A percentile compares a stretch with the other conserved stretches of the same genome.
Evolutionary conservation across 352 stramenopile genomes (phyloP).

Genomic region (Pythium rishiriense): DNA sequence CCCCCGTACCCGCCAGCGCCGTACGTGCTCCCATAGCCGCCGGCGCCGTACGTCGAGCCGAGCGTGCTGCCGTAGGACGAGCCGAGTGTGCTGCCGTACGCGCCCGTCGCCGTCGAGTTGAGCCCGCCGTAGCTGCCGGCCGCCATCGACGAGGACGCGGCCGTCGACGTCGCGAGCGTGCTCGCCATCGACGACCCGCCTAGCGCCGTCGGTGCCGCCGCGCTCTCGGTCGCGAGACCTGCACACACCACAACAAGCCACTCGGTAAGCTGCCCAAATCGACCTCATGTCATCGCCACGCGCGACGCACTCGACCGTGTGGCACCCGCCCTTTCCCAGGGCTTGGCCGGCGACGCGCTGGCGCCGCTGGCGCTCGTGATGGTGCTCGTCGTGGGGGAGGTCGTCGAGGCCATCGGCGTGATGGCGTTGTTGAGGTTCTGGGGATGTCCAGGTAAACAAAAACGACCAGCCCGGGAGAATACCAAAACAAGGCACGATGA

Average conservation of each 20-base stretch:
- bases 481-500: not conserved
- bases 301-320: not conserved
- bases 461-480: not conserved
- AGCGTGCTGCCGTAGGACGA: conserved; percentile 1
- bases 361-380: not conserved
- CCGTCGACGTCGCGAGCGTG: not conserved
- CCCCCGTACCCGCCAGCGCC: conserved; percentile 19
- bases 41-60: conserved; percentile 6
- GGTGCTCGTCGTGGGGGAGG: not conserved
- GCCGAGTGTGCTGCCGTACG: conserved; percentile 17
- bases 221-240: too few relatives aligned
- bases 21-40: conserved; percentile 15
- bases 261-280: not conserved
- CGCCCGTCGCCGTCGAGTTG: conserved; percentile 10
- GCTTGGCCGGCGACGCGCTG: conserved; percentile 12
- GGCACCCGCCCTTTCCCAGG: conserved; percentile 18
- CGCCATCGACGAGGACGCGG: not conserved
- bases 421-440: not conserved
- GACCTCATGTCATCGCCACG: not conserved
- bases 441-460: conserved; percentile 10
- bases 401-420: conserved; percentile 1
- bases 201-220: not conserved
- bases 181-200: not conserved
- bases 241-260: not conserved
- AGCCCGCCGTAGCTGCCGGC: conserved; percentile 7